Base-by-base conservation (phyloP, 306 rosid species). In the Gleditsia sinensis region DNA sequence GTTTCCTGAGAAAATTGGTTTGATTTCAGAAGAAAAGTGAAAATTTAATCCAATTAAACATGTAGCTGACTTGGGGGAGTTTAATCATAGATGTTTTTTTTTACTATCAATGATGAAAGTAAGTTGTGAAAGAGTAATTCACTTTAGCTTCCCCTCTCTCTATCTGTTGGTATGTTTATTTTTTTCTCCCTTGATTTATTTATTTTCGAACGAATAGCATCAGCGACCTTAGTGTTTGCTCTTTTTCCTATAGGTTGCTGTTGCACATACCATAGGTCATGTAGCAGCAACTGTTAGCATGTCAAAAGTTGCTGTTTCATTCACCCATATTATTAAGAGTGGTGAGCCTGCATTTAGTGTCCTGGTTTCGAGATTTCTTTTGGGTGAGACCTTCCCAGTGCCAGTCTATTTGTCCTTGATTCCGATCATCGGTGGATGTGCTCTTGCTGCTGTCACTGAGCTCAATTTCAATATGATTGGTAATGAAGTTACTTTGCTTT, bases 341-440 rank as follows among this genome's bases (percentile, higher is more conserved):
- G 99, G 99, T 54, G 99, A 94, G 79, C 99, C 99, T 74, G 99
- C 99, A 70, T 94, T 94, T 20, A 94, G 93, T 62, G 99, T 91
- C 17, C 71, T 94, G 86, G 99, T 94, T 77, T 94, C 99, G 0
- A 90, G 96, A 78, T 77, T 94, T 69, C 23, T 94, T 76, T 81
- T 94, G 83, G 99, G 99, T 3, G 99, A 94, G 83, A 83, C 85
- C 81, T 94, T 92, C 87, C 99, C 99, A 0, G 46, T 63, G 62
- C 71, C 86, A 0, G 97, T 94, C 33, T 94, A 94, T 80, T 82
- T 94, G 77, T 94, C 99, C 25, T 90, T 94, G 56, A 2, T 94
- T 81, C 99, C 97, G n/a, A 94, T 94, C 72, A 92, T 94, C 10
- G 99, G 99, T 60, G 99, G 99, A 45, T 94, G 98, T 39, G 94